Conservation (phyloP, 2,329 filamentous ascomycete species). For the Didymella keratinophila region DNA sequence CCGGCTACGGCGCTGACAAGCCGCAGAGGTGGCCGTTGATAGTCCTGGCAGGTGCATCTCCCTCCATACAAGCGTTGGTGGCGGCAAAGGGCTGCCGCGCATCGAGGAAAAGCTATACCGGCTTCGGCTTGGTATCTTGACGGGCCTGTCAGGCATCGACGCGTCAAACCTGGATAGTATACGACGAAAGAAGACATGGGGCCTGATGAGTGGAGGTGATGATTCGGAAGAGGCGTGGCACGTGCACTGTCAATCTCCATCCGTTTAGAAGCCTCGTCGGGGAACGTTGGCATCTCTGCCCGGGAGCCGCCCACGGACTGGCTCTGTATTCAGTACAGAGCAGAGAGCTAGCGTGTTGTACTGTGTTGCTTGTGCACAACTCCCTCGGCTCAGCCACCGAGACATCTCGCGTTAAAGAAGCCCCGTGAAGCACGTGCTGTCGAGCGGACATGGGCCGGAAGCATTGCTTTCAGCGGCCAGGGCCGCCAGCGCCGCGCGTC, state of each 20-base stretch:
- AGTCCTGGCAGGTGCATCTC: slow-evolving; percentile 25
- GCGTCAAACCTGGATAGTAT: slow-evolving; percentile 27
- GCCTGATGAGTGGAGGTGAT: slow-evolving; percentile 29
- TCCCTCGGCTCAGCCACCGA: slow-evolving; percentile 21
- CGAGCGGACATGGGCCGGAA: slow-evolving; percentile 20
- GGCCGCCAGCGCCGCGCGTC: slow-evolving; percentile 22
- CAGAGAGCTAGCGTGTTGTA: slow-evolving; percentile 27
- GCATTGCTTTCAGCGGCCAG: slow-evolving; percentile 27
- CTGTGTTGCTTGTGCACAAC: slow-evolving; percentile 23
- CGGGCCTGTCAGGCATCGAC: slow-evolving; percentile 36
- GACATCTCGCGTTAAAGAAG: slow-evolving; percentile 26
- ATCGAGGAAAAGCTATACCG: slow-evolving; percentile 35
- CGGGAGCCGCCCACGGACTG: slow-evolving; percentile 28
- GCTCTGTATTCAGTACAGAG: slow-evolving; percentile 18
- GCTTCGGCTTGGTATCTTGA: slow-evolving; percentile 35
- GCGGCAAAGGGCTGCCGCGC: slow-evolving; percentile 35
- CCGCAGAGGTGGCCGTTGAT: slow-evolving; percentile 28
- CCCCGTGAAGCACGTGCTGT: slow-evolving; percentile 31
- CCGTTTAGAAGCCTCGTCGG: slow-evolving; percentile 29
- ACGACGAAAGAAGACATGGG: slow-evolving; percentile 29
- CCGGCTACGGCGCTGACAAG: slow-evolving; percentile 25
- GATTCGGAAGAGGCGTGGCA: slow-evolving; percentile 28
- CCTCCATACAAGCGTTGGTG: slow-evolving; percentile 41
- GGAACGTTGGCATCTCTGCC: slow-evolving; percentile 32
- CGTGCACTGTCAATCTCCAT: slow-evolving; percentile 34